phyloP scores from a whole-genome alignment of 306 rosid species.

The Luffa acutangula region DNA sequence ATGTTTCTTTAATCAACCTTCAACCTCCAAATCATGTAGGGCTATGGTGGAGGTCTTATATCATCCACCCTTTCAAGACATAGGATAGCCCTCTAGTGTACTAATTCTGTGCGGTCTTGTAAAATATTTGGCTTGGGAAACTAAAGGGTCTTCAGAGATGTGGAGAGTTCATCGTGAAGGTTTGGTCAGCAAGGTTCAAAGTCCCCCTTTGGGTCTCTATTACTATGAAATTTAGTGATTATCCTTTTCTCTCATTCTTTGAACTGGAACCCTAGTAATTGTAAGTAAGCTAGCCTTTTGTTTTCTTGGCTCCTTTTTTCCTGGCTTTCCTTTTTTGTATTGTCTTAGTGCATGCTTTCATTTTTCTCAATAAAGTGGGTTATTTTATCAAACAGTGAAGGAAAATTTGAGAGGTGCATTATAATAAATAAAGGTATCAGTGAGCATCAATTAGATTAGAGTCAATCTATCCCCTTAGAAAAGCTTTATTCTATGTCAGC shows the following conservation, averaged over 20 bases:
- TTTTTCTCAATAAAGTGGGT: background rate
- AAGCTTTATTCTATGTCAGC: background rate
- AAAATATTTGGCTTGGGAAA: background rate
- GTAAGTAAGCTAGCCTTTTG: background rate
- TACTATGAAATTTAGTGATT: background rate
- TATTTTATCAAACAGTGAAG: background rate
- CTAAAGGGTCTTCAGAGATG: background rate
- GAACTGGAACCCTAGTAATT: background rate
- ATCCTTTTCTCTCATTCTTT: background rate
- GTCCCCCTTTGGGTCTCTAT: background rate
- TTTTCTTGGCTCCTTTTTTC: background rate
- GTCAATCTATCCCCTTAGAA: background rate
- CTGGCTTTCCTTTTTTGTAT: background rate
- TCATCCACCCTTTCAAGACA: background rate
- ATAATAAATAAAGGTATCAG: background rate
- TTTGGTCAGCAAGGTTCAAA: background rate
- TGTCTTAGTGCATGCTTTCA: background rate
- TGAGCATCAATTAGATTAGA: background rate
- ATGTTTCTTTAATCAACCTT: background rate
- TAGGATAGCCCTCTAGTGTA: background rate
- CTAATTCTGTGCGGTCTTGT: background rate
- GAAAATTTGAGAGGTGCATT: background rate
- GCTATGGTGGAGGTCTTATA: background rate
- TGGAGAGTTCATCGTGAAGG: background rate
- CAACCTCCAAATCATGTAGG: background rate